These are phyloP conservation scores for Monilinia polystroma DNA, from an alignment of 2,329 filamentous ascomycete species.

Conservation along the genomic window DNA sequence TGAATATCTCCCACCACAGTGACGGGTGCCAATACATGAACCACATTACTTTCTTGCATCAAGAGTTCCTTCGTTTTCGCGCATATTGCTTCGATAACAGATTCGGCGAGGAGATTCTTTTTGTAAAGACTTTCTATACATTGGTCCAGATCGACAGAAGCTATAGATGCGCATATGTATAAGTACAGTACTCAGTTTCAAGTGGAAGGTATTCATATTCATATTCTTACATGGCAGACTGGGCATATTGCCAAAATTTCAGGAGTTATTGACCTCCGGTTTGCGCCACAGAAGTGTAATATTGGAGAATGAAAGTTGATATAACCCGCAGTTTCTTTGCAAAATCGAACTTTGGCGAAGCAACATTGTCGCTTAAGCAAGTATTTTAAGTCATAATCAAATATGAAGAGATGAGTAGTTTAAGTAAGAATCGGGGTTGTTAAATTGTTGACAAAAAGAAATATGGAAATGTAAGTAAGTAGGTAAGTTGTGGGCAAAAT, in stretches of 20 bases:
- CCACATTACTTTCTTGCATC: slow-evolving; percentile 99
- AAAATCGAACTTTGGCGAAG: slow-evolving; percentile 35
- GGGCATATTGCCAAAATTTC: slow-evolving; percentile 49
- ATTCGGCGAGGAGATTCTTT: slow-evolving; percentile 94
- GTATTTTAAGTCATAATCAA: slow-evolving; percentile 32
- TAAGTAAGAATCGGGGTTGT: background rate
- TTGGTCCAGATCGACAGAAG: slow-evolving; percentile 96
- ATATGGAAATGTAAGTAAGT: too few species aligned
- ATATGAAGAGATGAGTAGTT: background rate
- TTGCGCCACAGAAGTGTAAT: slow-evolving; percentile 33
- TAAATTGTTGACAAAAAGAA: background rate
- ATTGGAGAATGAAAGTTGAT: slow-evolving; percentile 30
- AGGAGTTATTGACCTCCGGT: slow-evolving; percentile 26
- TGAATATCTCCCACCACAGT: slow-evolving; percentile 99
- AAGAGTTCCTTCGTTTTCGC: slow-evolving; percentile 98
- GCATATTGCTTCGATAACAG: slow-evolving; percentile 98
- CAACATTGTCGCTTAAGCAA: slow-evolving; percentile 40
- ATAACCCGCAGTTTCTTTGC: slow-evolving; percentile 33
- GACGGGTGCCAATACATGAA: slow-evolving; percentile 91
- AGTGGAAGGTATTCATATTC: slow-evolving; percentile 31
- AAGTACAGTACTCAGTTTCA: slow-evolving; percentile 5
- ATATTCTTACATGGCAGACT: slow-evolving; percentile 51
- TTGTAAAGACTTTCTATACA: slow-evolving; percentile 96
- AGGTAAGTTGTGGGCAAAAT: too few species aligned
- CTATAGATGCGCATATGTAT: slow-evolving; percentile 48